These are phyloP conservation scores for Gloeophyllum trabeum DNA, from an alignment of 768 basidiomycete genomes.

Conservation along the genomic window DNA sequence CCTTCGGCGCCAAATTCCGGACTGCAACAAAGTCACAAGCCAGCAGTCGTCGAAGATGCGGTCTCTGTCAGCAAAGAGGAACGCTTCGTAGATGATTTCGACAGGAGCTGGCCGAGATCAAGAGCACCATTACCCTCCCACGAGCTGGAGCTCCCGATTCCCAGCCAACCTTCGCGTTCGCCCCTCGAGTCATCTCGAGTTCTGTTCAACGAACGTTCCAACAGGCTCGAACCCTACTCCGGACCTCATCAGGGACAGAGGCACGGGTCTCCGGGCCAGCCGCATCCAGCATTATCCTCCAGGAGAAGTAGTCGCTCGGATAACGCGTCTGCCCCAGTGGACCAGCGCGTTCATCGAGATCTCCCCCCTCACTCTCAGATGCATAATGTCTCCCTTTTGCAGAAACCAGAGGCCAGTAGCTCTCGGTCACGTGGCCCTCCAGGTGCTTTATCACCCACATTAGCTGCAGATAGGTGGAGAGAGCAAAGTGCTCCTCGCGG, in stretches of 20 bases:
- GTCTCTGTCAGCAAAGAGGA: constrained; percentile 73
- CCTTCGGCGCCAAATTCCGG: constrained; percentile 1
- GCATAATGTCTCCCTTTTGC: constrained; percentile 43
- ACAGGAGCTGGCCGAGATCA: constrained; percentile 90
- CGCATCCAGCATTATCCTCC: constrained; percentile 11
- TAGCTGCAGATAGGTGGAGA: constrained; percentile 17
- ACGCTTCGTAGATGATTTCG: constrained; percentile 88
- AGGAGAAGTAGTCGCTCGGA: constrained; percentile 36
- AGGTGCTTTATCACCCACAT: constrained; percentile 16
- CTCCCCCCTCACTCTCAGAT: constrained; percentile 25
- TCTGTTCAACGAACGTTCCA: constrained; percentile 94
- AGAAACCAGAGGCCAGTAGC: constrained; percentile 31
- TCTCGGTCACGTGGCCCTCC: constrained; percentile 1
- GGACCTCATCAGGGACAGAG: neutral
- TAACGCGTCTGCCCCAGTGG: constrained; percentile 21
- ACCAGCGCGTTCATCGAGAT: constrained; percentile 36
- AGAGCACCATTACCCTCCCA: constrained; percentile 34
- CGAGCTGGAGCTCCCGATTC: constrained; percentile 7
- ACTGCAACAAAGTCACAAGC: constrained; percentile 10
- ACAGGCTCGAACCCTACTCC: constrained; percentile 77
- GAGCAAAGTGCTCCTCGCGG: neutral
- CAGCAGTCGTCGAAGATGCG: constrained; percentile 1
- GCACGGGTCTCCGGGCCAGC: constrained; percentile 14
- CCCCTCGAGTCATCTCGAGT: constrained; percentile 54
- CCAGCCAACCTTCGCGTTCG: constrained; percentile 25